Evolutionary conservation across 2,329 filamentous ascomycete genomes (phyloP), one percentile per base, ranked within the genome.

Genomic region (Huntiella savannae): DNA sequence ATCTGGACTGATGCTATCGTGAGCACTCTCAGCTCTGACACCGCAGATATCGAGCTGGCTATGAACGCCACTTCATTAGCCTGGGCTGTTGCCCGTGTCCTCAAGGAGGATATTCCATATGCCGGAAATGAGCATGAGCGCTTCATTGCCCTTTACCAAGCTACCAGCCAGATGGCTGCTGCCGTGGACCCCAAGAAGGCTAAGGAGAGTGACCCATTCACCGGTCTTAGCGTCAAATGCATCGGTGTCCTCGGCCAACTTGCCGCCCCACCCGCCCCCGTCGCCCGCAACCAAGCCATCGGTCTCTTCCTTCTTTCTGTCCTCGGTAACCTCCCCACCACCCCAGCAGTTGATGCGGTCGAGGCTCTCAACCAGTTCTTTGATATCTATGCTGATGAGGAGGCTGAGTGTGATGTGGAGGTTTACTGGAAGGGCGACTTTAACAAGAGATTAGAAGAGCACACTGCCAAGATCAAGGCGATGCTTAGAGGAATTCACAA

Each of bases 361-460:
- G 77, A 81, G 60, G 72, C 74, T 12, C 60, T 81, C 38, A 74
- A 80, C 59, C 74, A 79, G 57, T 51, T 82, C 13, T 78, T 79
- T 53, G 77, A 81, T 53, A 67, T 82, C 5, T 82, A 81, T 58
- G 71, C 68, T 19, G 73, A 81, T 55, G 73, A 76, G 57, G 65
- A 63, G 10, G 66, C 63, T 46, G 61, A 66, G 8, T 77, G 70
- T 55, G 77, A 81, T 55, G 63, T 62, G 48, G 66, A 70, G 19
- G 75, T 81, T 2, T 82, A 80, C 58, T 79, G 76, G 71, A 67
- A 67, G 53, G 67, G 75, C 51, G 65, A 64, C 51, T 75, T 81
- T 54, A 57, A 77, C 47, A 64, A 67, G 53, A 72, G 75, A 50
- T 60, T 82, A 1, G 71, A 77, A 52, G 69, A 66, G 12, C 60